Evolutionary conservation across 2,329 filamentous ascomycete species (phyloP).

Genomic region (Pseudocercospora musae): DNA sequence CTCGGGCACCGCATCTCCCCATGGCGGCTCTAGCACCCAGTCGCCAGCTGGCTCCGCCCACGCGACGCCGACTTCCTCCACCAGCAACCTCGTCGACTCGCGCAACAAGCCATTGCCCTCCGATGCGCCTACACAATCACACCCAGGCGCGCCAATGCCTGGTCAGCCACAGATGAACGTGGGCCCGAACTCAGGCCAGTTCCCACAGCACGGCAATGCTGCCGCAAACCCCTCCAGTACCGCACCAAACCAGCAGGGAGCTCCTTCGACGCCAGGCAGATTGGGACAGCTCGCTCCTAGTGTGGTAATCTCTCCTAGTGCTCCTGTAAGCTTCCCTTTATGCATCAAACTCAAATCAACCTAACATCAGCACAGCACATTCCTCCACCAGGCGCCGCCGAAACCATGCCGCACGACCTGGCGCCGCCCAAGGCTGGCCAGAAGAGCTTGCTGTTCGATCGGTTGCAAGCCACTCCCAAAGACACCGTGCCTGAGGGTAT

Average conservation of each 20-base stretch:
- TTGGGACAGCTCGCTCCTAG: conserved; percentile 56
- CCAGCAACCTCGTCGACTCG: conserved; percentile 78
- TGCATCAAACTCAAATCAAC: conserved; percentile 4
- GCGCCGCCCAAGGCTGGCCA: conserved; percentile 87
- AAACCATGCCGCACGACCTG: conserved; percentile 97
- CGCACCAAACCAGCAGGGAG: conserved; percentile 22
- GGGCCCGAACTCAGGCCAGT: conserved; percentile 21
- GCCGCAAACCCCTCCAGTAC: conserved; percentile 16
- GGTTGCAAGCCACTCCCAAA: conserved; percentile 89
- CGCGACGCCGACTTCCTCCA: conserved; percentile 81
- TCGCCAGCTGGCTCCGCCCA: conserved; percentile 61
- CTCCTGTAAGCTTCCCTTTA: conserved; percentile 63
- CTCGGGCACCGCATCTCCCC: conserved; percentile 74
- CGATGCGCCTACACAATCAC: conserved; percentile 37
- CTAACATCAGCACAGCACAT: conserved; percentile 62
- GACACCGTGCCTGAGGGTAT: conserved; percentile 88
- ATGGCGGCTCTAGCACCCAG: conserved; percentile 50
- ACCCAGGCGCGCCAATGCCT: conserved; percentile 44
- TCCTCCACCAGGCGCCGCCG: conserved; percentile 85
- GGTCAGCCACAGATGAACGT: conserved; percentile 25
- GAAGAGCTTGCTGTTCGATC: conserved; percentile 85
- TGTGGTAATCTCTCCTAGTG: conserved; percentile 91
- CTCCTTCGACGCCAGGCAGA: conserved; percentile 29
- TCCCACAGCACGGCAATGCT: conserved; percentile 22
- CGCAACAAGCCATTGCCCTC: conserved; percentile 75